Conservation (phyloP, 257 asterid genomes). For the Nyctanthes arbortristis region DNA sequence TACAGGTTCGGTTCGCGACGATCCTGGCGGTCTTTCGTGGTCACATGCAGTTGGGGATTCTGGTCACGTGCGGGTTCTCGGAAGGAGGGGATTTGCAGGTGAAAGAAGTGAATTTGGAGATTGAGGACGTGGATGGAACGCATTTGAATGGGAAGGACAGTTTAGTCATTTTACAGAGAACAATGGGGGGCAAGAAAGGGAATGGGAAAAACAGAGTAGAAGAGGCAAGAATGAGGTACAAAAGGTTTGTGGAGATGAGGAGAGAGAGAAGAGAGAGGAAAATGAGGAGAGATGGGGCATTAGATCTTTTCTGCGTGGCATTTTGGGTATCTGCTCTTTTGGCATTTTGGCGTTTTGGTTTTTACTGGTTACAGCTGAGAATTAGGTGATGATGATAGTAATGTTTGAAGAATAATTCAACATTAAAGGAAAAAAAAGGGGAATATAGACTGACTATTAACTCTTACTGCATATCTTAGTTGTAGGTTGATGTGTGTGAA, state of each 20-base stretch:
- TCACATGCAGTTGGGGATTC: constrained; percentile 55
- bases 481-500: too few relatives aligned
- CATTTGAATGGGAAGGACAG: constrained; percentile 81
- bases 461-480: too few relatives aligned
- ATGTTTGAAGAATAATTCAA: not conserved
- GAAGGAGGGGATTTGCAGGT: constrained; percentile 77
- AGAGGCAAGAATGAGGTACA: constrained; percentile 46
- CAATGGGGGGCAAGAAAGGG: constrained; percentile 69
- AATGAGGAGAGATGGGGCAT: constrained; percentile 56
- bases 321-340: constrained; percentile 58
- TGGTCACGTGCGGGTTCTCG: constrained; percentile 65
- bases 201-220: constrained; percentile 40
- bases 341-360: constrained; percentile 29
- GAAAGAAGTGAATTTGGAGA: constrained; percentile 71
- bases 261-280: constrained; percentile 56
- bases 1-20: constrained; percentile 59
- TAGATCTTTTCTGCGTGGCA: constrained; percentile 58
- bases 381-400: not conserved
- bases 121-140: constrained; percentile 82
- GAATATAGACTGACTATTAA: too few relatives aligned
- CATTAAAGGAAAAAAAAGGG: too few relatives aligned
- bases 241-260: constrained; percentile 53
- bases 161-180: constrained; percentile 61
- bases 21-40: constrained; percentile 37
- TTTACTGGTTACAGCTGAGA: not conserved